Evolutionary conservation across 1,139 yeast species (phyloP), one percentile per base, ranked within the genome.

Genomic region (Eremothecium coryli): DNA sequence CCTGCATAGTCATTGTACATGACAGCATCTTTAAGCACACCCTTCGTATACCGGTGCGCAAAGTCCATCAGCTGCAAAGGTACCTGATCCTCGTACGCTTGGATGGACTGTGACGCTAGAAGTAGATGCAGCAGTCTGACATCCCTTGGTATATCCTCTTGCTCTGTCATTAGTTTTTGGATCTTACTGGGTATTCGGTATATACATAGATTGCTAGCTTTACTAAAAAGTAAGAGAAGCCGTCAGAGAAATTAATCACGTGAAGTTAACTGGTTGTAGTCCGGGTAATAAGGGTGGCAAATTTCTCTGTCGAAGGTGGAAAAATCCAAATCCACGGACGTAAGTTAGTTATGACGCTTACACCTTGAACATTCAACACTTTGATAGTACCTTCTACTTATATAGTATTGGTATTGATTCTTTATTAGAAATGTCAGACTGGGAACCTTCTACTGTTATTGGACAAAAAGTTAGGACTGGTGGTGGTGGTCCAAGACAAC

Each of bases 11-110:
- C 98, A 44, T 78, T 81, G 58, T 88, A 90, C 4, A 82, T 66
- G 35, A 82, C 70, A 0, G 98, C 96, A 58, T 90, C 98, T 49
- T 81, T 82, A 40, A 90, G 64, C 6, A 90, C 82, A 4, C 88
- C 79, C 24, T 79, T 71, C 9, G 98, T 85, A 64, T 90, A 90
- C 47, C 74, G 59, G 58, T 84, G 84, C 10, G 97, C 97, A 65
- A 90, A 90, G 58, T 90, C 97, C 94, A 90, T 84, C 43, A 90
- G 66, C 56, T 88, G 97, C 26, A 90, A 62, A 0, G 97, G 96
- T 3, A 90, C 97, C 42, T 86, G 93, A 54, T 88, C 97, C 54
- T 90, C 95, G 58, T 88, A 90, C 42, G 82, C 77, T 39, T 82
- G 85, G 23, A 90, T 84, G 1, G 94, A 90, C 63, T 90, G 94